These are phyloP conservation scores for Nissolia schottii DNA, from an alignment of 306 rosid species.

Conservation along the genomic window DNA sequence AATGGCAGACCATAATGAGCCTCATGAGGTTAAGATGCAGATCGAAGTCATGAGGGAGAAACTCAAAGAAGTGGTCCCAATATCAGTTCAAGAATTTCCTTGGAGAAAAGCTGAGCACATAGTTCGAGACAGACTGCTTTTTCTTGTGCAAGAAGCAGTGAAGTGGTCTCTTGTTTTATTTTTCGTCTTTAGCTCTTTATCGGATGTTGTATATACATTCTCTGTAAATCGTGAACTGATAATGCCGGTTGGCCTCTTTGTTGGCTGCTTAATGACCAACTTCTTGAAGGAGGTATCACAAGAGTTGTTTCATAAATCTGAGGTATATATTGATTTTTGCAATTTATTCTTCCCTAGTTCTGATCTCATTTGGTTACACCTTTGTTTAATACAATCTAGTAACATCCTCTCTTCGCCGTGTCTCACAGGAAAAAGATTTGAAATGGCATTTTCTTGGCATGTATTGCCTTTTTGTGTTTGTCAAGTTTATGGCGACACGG, in stretches of 20 bases:
- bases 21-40: slow-evolving; percentile 28
- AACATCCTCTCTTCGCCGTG: not conserved
- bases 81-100: slow-evolving; percentile 36
- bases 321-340: slow-evolving; percentile 29
- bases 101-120: slow-evolving; percentile 39
- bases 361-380: not conserved
- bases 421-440: slow-evolving; percentile 31
- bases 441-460: slow-evolving; percentile 32
- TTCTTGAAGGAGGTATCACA: slow-evolving; percentile 40
- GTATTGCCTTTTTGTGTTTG: slow-evolving; percentile 30
- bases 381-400: not conserved
- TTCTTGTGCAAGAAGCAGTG: slow-evolving; percentile 26
- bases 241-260: slow-evolving; percentile 40
- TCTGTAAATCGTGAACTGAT: slow-evolving; percentile 30
- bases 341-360: not conserved
- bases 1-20: slow-evolving; percentile 31
- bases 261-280: slow-evolving; percentile 35
- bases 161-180: slow-evolving; percentile 42
- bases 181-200: slow-evolving; percentile 31
- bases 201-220: slow-evolving; percentile 34
- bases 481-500: slow-evolving; percentile 27
- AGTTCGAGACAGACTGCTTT: slow-evolving; percentile 25
- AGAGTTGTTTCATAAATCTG: slow-evolving; percentile 27
- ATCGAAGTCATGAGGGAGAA: slow-evolving; percentile 29
- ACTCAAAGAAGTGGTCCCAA: slow-evolving; percentile 32